Base-by-base conservation (phyloP, 192 early-diverging fungal genomes). In the Coemansia sp. region DNA sequence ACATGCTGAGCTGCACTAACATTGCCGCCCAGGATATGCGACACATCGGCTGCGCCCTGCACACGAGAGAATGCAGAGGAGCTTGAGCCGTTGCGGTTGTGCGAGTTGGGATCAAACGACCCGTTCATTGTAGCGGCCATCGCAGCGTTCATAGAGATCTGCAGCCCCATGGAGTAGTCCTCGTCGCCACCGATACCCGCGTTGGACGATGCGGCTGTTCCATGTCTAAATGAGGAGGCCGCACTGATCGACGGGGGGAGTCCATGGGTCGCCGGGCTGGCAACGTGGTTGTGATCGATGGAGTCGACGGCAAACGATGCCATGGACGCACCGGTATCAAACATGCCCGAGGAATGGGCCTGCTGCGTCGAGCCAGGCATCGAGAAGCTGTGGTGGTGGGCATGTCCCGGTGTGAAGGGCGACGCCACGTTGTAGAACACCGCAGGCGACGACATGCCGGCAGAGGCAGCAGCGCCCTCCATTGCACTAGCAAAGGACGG, bases 401-500 rank as follows among this genome's bases (percentile, higher is more conserved):
- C 32, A 13, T 61, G 46, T 19, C 47, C 32, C 2, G 58, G 59
- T 30, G 70, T 62, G 55, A 62, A 73, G 9, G 70, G 70, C 54
- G 70, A 67, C 7, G 63, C 29, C 29, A 56, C 51, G 32, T 55
- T 67, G 51, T 73, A 73, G 32, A 73, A 54, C 41, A 65, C 42
- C 17, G 55, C 44, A n/a, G 71, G 64, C 19, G 64, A 59, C 18
- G 64, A 62, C 71, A 74, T 63, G 22, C 55, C 50, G 8, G 55
- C 55, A 8, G 49, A 57, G 32, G 58, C 64, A 1, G 74, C 72
- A 24, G 58, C 78, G 54, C 58, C 71, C 46, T 66, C 66, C 28
- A 87, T 60, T 3, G 86, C 78, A 10, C 83, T 83, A 34, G 81
- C 64, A 53, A 87, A 87, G 40, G 72, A 78, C n/a, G 86, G 83